Conservation (phyloP, 768 basidiomycete genomes). For the Hypsizygus marmoreus region DNA sequence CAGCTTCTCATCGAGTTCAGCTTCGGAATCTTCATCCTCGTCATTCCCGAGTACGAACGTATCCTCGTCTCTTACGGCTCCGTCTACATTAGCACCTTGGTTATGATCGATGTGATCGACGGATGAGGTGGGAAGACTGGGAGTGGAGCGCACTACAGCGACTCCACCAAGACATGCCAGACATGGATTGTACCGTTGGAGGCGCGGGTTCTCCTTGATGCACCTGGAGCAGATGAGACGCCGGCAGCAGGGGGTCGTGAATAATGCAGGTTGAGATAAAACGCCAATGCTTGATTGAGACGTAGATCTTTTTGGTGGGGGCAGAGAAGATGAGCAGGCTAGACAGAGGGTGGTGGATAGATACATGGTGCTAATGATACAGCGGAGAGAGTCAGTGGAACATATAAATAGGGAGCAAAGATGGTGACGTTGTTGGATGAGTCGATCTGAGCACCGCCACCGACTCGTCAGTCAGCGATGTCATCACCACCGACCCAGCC, state of each 20-base stretch:
- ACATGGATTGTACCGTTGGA: conserved; percentile 72
- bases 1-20: conserved; percentile 32
- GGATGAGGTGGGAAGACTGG: conserved; percentile 13
- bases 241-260: conserved; percentile 63
- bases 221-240: conserved; percentile 68
- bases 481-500: conserved; percentile 44
- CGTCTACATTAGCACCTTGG: conserved; percentile 44
- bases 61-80: conserved; percentile 60
- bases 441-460: conserved; percentile 2
- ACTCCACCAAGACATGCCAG: conserved; percentile 66
- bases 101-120: background rate
- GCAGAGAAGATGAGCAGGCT: conserved; percentile 62
- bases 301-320: conserved; percentile 30
- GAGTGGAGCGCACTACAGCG: conserved; percentile 30
- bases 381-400: background rate
- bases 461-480: conserved; percentile 12
- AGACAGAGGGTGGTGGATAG: conserved; percentile 55
- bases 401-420: background rate
- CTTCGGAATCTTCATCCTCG: conserved; percentile 51
- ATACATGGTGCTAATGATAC: background rate
- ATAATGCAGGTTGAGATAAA: conserved; percentile 26
- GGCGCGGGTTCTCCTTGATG: conserved; percentile 58
- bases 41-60: conserved; percentile 69
- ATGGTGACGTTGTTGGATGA: background rate
- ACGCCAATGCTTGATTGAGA: conserved; percentile 8